These are phyloP conservation scores for Isatis tinctoria DNA, from an alignment of 345 rosid species.

Conservation along the genomic window DNA sequence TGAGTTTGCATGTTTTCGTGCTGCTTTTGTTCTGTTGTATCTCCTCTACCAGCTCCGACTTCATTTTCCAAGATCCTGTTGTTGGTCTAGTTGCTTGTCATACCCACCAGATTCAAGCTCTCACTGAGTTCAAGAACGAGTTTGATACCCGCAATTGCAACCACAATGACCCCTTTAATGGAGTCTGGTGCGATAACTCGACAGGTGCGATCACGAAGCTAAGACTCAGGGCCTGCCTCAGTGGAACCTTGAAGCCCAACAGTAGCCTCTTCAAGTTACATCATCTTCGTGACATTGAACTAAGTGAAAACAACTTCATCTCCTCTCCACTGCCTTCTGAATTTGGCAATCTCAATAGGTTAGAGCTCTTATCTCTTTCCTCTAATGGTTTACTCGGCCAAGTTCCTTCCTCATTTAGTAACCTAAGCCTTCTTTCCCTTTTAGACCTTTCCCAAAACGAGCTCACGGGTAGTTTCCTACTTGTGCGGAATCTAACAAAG, in stretches of 20 bases:
- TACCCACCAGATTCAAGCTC: neutral
- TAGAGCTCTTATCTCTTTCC: conserved; percentile 17
- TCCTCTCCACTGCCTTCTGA: conserved; percentile 5
- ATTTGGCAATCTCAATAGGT: neutral
- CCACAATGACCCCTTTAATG: neutral
- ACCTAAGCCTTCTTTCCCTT: neutral
- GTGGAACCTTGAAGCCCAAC: conserved; percentile 14
- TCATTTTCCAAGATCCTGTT: neutral
- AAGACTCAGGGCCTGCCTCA: neutral
- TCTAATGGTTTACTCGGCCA: conserved; percentile 1
- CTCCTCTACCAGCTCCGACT: neutral
- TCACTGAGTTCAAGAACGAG: conserved; percentile 12
- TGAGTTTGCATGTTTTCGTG: too few species aligned
- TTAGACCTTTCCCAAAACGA: neutral
- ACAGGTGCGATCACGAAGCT: neutral
- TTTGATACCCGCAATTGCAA: conserved; percentile 1
- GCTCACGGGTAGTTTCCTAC: conserved; percentile 9
- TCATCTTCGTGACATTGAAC: neutral
- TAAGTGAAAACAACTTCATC: neutral
- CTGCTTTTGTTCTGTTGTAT: neutral
- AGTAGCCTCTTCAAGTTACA: conserved; percentile 14
- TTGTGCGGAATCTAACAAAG: neutral
- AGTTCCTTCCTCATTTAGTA: conserved; percentile 18
- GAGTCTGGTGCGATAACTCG: conserved; percentile 1
- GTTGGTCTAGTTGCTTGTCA: neutral